Evolutionary conservation across 768 basidiomycete genomes (phyloP), one percentile per base, ranked within the genome.

Genomic region (Termitomyces sp.): DNA sequence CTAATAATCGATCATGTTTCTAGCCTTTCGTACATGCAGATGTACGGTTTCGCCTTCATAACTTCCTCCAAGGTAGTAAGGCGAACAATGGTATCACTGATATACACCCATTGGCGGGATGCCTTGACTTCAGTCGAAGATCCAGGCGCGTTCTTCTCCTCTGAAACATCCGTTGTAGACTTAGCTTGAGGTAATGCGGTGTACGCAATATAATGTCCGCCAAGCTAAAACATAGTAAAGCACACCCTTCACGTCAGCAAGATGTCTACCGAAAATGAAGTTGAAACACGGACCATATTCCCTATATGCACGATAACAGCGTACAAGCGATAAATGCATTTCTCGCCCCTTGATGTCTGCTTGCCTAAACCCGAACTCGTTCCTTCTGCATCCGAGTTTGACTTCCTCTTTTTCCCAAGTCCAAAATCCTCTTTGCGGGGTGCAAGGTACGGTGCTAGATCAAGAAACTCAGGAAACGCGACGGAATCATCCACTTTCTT

Each of bases 401-500:
- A n/a, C 44, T 66, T 73, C 31, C 54, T 54, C 55, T 68, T 69
- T 63, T 60, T 70, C 59, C 78, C 77, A 51, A 86, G 69, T 55
- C 81, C 84, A 64, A 82, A 87, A 57, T 90, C 85, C 65, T 87
- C 89, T 64, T 81, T 85, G 66, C 77, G 79, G 1, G 95, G 95
- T 3, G 93, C 90, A 4, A 97, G 75, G 72, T 89, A 98, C 13
- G 94, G 94, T 18, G 80, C 81, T 49, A 98, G 66, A 67, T 98
- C 92, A 26, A 98, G 78, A 58, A 79, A 76, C 69, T 94, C 90
- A 0, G 95, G 95, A 72, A 97, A 98, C 46, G 90, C 81, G 26
- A 97, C 84, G 61, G 84, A 94, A 66, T 96, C 93, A 63, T 98
- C 95, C 55, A 96, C 72, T 73, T 95, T 95, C 77, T 91, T 92